These are phyloP conservation scores for Litsea cubeba DNA, from an alignment of 164 flowering plant genomes.

Conservation along the genomic window DNA sequence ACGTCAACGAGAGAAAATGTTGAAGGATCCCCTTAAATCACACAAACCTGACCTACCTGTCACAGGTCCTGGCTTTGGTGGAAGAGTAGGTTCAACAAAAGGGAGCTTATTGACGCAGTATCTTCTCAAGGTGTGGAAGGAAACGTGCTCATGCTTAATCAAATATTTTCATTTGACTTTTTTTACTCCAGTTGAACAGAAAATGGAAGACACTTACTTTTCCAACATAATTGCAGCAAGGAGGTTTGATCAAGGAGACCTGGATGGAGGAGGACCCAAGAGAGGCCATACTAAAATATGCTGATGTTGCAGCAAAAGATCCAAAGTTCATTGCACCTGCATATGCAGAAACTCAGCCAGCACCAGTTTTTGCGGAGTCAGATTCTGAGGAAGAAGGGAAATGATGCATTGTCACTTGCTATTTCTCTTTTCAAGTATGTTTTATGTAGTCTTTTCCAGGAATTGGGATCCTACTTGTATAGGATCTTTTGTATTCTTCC, in stretches of 20 bases:
- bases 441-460: background rate
- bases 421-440: background rate
- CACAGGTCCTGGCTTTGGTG: constrained; percentile 95
- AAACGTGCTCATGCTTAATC: background rate
- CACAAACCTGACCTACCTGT: constrained; percentile 94
- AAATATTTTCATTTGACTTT: background rate
- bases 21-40: constrained; percentile 92
- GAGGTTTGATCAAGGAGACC: constrained; percentile 95
- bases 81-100: constrained; percentile 80
- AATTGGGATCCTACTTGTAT: background rate
- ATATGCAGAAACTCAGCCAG: constrained; percentile 88
- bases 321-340: constrained; percentile 98
- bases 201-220: constrained; percentile 8
- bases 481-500: background rate
- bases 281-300: constrained; percentile 93
- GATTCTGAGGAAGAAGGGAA: constrained; percentile 90
- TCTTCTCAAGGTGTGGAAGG: constrained; percentile 72
- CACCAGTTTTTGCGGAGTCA: constrained; percentile 80
- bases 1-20: constrained; percentile 81
- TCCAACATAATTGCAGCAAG: constrained; percentile 61
- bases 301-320: constrained; percentile 92
- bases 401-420: constrained; percentile 5
- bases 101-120: constrained; percentile 96
- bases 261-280: constrained; percentile 99
- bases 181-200: background rate